Conservation (phyloP, 2,329 filamentous ascomycete species). For the Fusarium newnesense region DNA sequence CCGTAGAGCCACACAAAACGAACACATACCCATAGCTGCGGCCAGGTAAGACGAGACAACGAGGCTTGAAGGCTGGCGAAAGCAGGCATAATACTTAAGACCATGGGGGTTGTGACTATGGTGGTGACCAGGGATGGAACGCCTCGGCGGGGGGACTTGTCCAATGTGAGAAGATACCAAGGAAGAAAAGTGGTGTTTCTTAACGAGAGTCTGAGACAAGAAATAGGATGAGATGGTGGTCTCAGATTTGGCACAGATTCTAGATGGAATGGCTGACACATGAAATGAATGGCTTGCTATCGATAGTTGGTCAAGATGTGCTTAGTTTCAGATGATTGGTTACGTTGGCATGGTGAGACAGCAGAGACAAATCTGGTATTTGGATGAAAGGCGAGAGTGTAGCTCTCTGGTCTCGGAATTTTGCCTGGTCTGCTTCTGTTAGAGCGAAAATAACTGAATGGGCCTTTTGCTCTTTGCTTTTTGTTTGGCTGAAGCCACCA, state of each 20-base stretch:
- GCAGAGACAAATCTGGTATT: not conserved
- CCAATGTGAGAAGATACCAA: slow-evolving; percentile 19
- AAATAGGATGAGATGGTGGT: not conserved
- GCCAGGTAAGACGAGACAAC: slow-evolving; percentile 2
- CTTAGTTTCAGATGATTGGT: slow-evolving; percentile 18
- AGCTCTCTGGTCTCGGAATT: not conserved
- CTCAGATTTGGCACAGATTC: not conserved
- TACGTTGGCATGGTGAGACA: not conserved
- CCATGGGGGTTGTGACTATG: slow-evolving; percentile 5
- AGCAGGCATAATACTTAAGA: not conserved
- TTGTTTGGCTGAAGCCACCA: not conserved
- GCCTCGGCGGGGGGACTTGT: slow-evolving; percentile 11
- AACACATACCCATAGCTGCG: not conserved
- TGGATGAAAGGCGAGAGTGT: slow-evolving; percentile 3
- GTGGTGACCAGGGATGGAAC: slow-evolving; percentile 13
- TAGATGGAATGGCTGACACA: not conserved
- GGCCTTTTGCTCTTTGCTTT: slow-evolving; percentile 18
- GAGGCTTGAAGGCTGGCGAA: slow-evolving; percentile 22
- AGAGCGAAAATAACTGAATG: not conserved
- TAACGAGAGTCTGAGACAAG: not conserved
- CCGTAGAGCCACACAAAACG: not conserved
- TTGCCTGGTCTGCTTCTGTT: slow-evolving; percentile 6
- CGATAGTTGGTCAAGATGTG: slow-evolving; percentile 2
- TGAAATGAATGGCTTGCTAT: slow-evolving; percentile 7
- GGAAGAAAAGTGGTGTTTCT: not conserved